phyloP scores from a whole-genome alignment of 1,284 basidiomycete genomes.

The Tilletia walkeri region DNA sequence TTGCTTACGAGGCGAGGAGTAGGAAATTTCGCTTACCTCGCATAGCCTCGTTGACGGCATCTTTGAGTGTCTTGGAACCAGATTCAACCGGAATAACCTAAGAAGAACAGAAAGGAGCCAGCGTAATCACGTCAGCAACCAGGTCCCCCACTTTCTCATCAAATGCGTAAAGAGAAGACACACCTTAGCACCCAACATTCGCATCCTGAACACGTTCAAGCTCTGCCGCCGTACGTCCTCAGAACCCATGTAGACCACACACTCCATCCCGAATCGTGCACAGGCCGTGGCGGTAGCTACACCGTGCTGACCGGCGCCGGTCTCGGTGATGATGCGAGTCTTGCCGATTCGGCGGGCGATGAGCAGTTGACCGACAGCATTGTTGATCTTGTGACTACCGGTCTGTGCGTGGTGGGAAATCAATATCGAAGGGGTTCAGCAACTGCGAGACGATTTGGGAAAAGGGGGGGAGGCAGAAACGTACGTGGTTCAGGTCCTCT shows the following conservation, averaged over 20 bases:
- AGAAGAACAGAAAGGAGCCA: constrained; percentile 58
- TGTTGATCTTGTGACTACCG: constrained; percentile 56
- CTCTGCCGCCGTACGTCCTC: constrained; percentile 94
- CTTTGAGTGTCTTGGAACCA: constrained; percentile 92
- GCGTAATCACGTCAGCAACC: neutral
- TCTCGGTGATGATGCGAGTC: constrained; percentile 96
- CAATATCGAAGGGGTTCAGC: neutral
- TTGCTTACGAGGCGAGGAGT: no score
- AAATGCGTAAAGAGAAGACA: neutral
- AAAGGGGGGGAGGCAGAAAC: neutral
- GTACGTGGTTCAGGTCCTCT: constrained; percentile 70
- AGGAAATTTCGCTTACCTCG: constrained; percentile 10
- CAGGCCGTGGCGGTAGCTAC: constrained; percentile 98
- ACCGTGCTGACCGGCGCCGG: constrained; percentile 97
- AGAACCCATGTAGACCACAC: constrained; percentile 97
- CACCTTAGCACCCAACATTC: constrained; percentile 85
- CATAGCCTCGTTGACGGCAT: constrained; percentile 62
- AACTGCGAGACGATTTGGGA: no score
- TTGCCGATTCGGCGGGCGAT: constrained; percentile 90
- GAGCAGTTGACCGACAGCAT: constrained; percentile 64
- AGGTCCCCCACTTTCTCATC: neutral
- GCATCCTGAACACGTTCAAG: constrained; percentile 95
- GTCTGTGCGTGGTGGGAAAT: constrained; percentile 22
- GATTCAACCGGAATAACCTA: constrained; percentile 75
- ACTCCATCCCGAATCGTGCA: constrained; percentile 92